Evolutionary conservation across 2,329 filamentous ascomycete species (phyloP), one percentile per base, ranked within the genome.

Genomic region (Byssochlamys sp.): DNA sequence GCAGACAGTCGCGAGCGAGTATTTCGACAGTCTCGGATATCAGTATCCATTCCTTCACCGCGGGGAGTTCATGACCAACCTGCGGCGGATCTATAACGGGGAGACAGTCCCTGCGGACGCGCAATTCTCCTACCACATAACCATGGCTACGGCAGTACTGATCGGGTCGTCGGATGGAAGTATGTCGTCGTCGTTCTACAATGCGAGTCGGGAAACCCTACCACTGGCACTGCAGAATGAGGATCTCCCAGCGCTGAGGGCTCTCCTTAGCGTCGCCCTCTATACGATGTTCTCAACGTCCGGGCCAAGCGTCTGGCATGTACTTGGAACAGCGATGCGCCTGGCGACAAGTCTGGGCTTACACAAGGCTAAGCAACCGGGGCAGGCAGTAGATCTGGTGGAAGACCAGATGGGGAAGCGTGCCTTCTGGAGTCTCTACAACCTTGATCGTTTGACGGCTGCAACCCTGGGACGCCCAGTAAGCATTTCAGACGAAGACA

Each of bases 351-450:
- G 73, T 54, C 61, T 75, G 25, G 71, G 70, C 10, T 54, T 75
- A 14, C 72, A 75, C 59, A 73, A 73, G 53, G 58, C 61, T 14
- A 66, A 67, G 26, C 62, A 66, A 0, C 62, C 65, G 1, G 52
- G 19, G n/a, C 48, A 53, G 49, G 49, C 55, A 33, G 57, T 67
- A 3, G 68, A 62, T 54, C 28, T 68, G 50, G 53, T 68, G 6
- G 73, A 74, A 52, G 68, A 73, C 29, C 72, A 76, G 55, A 71
- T 75, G 67, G 63, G 69, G 1, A 75, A 74, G 56, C 71, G 74
- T n/a, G 71, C 70, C 1, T 76, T 76, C 58, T 76, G 74, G 74
- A 74, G 72, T 62, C 64, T 74, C 6, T 76, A 76, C 58, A 75
- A 75, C n/a, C 66, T 76, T 2, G 74, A 76, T 54, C 68, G 74